Conservation (phyloP, 2,329 filamentous ascomycete species). For the Exophiala calicioides region DNA sequence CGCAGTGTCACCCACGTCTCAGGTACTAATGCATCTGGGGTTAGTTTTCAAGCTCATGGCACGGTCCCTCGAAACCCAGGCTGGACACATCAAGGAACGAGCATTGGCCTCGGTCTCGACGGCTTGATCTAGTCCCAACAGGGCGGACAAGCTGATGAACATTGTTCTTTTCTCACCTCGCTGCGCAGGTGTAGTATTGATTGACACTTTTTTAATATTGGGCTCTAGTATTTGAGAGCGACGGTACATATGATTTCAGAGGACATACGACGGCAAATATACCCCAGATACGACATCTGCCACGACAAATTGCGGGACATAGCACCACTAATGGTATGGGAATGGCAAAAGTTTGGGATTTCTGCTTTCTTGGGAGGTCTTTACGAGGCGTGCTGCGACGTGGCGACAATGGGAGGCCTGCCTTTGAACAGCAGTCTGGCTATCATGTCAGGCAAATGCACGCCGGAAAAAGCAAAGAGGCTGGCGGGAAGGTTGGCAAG, state of each 20-base stretch:
- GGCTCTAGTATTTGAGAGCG: slow-evolving; percentile 1
- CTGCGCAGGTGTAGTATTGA: slow-evolving; percentile 1
- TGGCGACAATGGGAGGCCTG: too few relatives aligned
- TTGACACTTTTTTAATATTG: slow-evolving; percentile 2
- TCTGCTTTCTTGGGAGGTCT: too few relatives aligned
- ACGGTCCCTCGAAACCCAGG: slow-evolving; percentile 64
- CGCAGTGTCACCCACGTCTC: too few relatives aligned
- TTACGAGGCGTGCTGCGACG: too few relatives aligned
- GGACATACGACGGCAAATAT: slow-evolving; percentile 26
- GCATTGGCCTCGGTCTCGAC: slow-evolving; percentile 49
- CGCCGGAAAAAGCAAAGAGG: too few relatives aligned
- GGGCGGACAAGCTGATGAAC: too few relatives aligned
- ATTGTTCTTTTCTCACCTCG: slow-evolving; percentile 1
- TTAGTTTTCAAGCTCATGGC: slow-evolving; percentile 70
- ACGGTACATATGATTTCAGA: slow-evolving; percentile 24
- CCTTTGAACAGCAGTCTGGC: too few relatives aligned
- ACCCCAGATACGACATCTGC: slow-evolving; percentile 15
- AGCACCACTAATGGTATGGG: background rate
- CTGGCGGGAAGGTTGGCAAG: too few relatives aligned
- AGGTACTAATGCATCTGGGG: too few relatives aligned
- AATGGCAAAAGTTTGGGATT: slow-evolving; percentile 17
- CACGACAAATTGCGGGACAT: slow-evolving; percentile 6
- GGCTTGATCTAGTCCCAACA: slow-evolving; percentile 4
- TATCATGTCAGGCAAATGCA: too few relatives aligned
- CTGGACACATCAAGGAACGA: slow-evolving; percentile 62